Conservation (phyloP, 1,139 yeast species). For the Pichia sp. region DNA sequence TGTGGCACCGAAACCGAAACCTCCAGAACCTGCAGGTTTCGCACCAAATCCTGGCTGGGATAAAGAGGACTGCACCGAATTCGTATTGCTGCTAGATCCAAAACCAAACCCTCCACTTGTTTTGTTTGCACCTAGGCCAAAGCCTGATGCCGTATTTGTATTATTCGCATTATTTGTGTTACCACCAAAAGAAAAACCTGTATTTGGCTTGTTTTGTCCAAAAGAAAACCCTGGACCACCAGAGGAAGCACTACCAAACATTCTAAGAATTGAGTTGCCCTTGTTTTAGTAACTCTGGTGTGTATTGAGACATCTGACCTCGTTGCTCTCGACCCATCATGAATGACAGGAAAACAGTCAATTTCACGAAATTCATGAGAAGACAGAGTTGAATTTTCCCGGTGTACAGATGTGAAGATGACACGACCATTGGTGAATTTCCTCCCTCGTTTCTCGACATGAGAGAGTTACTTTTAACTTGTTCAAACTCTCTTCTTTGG, state of each 20-base stretch:
- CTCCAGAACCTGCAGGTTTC: background rate
- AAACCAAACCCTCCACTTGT: slow-evolving; percentile 11
- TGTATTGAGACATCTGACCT: too few relatives aligned
- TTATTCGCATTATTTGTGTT: slow-evolving; percentile 5
- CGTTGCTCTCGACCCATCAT: background rate
- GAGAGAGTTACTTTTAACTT: background rate
- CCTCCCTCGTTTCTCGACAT: background rate
- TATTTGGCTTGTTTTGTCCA: slow-evolving; percentile 9
- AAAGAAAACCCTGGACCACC: slow-evolving; percentile 19
- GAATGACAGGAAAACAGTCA: background rate
- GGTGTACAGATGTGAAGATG: background rate
- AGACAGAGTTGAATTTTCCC: background rate
- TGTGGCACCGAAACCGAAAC: slow-evolving; percentile 7
- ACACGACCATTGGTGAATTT: background rate
- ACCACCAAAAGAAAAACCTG: slow-evolving; percentile 7
- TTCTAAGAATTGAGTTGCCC: background rate
- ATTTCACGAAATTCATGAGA: background rate
- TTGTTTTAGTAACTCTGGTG: too few relatives aligned
- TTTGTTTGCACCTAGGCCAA: slow-evolving; percentile 7
- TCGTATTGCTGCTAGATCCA: slow-evolving; percentile 10
- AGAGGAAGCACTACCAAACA: slow-evolving; percentile 17
- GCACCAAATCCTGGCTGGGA: slow-evolving; percentile 6
- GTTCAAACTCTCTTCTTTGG: background rate
- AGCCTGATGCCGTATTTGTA: slow-evolving; percentile 14
- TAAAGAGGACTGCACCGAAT: background rate